Evolutionary conservation across 495 filamentous ascomycete genomes (phyloP).

Genomic region (Staphylotrichum tortipilum): DNA sequence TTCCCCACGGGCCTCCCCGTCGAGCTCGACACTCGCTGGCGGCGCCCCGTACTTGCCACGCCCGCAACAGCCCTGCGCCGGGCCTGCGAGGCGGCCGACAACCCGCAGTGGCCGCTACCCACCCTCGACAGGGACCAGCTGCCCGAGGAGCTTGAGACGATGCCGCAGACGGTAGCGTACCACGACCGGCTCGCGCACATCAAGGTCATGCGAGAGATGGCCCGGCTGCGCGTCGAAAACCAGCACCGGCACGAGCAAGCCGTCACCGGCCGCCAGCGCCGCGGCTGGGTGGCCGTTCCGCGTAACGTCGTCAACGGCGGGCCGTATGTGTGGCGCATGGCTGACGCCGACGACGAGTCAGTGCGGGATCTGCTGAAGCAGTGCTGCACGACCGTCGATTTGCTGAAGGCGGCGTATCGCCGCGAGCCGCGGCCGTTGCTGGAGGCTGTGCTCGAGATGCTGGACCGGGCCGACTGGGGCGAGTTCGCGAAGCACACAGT

Average conservation of each 20-base stretch:
- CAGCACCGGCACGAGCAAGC: not conserved
- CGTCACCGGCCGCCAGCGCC: no score
- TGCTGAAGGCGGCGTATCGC: not conserved
- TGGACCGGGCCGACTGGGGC: not conserved
- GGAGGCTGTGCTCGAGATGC: not conserved
- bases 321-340: constrained; percentile 11
- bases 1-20: constrained; percentile 16
- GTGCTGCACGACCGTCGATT: constrained; percentile 4
- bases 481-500: not conserved
- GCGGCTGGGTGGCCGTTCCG: constrained; percentile 7
- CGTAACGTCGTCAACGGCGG: constrained; percentile 12
- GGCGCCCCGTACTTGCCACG: constrained; percentile 24
- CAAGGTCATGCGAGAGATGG: not conserved
- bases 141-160: constrained; percentile 13
- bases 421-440: constrained; percentile 9
- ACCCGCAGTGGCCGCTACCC: constrained; percentile 11
- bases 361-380: constrained; percentile 8
- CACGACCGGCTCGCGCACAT: not conserved
- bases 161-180: constrained; percentile 9
- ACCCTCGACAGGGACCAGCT: constrained; percentile 1
- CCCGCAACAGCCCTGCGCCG: constrained; percentile 2
- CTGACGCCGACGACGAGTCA: constrained; percentile 1
- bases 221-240: not conserved
- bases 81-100: not conserved
- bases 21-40: constrained; percentile 18